Evolutionary conservation across 2,329 filamentous ascomycete genomes (phyloP).

Genomic region (Cytospora paraplurivora): DNA sequence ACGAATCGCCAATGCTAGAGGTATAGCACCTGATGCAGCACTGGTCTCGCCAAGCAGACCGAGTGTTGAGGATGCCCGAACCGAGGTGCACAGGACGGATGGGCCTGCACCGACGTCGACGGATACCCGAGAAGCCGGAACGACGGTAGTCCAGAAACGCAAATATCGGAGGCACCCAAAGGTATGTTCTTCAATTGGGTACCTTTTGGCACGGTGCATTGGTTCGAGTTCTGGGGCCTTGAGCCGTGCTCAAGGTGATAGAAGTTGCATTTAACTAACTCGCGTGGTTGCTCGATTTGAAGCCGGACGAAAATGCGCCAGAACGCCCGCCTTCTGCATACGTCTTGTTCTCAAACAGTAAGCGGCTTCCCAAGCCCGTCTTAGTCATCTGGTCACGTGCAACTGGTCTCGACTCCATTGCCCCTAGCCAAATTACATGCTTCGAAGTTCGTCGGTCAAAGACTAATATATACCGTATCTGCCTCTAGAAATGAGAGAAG

Average conservation of each 20-base stretch:
- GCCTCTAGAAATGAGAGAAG: slow-evolving; percentile 69
- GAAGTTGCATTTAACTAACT: slow-evolving; percentile 1
- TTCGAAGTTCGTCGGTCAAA: background rate
- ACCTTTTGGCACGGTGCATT: background rate
- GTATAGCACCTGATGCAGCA: slow-evolving; percentile 57
- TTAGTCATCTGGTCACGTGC: slow-evolving; percentile 18
- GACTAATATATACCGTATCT: background rate
- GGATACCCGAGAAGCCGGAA: slow-evolving; percentile 48
- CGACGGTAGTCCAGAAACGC: slow-evolving; percentile 58
- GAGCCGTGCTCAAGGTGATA: background rate
- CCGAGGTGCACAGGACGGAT: slow-evolving; percentile 56
- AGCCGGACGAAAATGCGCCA: slow-evolving; percentile 78
- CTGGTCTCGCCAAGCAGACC: slow-evolving; percentile 52
- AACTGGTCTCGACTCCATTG: background rate
- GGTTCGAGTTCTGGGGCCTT: background rate
- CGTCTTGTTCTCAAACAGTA: slow-evolving; percentile 83
- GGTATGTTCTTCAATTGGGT: slow-evolving; percentile 44
- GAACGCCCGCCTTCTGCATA: slow-evolving; percentile 81
- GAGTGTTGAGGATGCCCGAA: slow-evolving; percentile 56
- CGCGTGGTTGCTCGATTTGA: background rate
- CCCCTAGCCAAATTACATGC: background rate
- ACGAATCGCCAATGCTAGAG: slow-evolving; percentile 74
- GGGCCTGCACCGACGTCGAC: slow-evolving; percentile 35
- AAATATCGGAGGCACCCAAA: slow-evolving; percentile 81
- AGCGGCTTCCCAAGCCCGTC: slow-evolving; percentile 39